Evolutionary conservation across 257 asterid genomes (phyloP).

Genomic region (Pogostemon cablin): DNA sequence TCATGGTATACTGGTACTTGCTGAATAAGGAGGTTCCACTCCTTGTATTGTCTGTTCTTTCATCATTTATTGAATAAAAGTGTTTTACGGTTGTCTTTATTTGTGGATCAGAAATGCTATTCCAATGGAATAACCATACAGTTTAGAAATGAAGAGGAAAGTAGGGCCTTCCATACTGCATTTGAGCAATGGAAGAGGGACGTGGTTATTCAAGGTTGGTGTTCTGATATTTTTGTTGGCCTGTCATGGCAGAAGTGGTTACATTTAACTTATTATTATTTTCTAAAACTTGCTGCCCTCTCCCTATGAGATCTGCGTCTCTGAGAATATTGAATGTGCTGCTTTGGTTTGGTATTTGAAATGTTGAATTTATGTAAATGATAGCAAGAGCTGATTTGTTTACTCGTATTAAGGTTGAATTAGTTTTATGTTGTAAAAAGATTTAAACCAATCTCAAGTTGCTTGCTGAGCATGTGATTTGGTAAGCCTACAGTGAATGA

Average conservation of each 20-base stretch:
- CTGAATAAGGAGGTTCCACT: background rate
- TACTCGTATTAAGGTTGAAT: conserved; percentile 23
- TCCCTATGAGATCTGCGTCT: conserved; percentile 3
- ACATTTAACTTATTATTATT: conserved; percentile 14
- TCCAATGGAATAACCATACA: conserved; percentile 89
- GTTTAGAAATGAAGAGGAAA: conserved; percentile 88
- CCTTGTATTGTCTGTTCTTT: conserved; percentile 5
- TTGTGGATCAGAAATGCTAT: conserved; percentile 78
- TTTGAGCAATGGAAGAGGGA: conserved; percentile 95
- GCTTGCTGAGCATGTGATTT: conserved; percentile 11
- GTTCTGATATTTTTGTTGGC: conserved; percentile 32
- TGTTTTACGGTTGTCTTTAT: conserved; percentile 41
- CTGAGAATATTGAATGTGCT: conserved; percentile 2
- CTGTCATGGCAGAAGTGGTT: conserved; percentile 26
- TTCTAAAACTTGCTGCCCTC: conserved; percentile 14
- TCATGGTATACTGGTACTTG: conserved; percentile 2
- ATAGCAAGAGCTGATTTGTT: conserved; percentile 10
- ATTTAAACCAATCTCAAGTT: conserved; percentile 24
- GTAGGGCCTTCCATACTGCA: conserved; percentile 89
- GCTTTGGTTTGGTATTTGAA: conserved; percentile 18
- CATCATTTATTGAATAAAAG: conserved; percentile 33
- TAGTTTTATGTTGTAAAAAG: conserved; percentile 6
- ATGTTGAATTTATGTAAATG: conserved; percentile 18
- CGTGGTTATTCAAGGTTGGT: conserved; percentile 79
- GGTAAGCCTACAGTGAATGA: conserved; percentile 12